Conservation (phyloP, 2,329 filamentous ascomycete species). For the Fusarium sp. region DNA sequence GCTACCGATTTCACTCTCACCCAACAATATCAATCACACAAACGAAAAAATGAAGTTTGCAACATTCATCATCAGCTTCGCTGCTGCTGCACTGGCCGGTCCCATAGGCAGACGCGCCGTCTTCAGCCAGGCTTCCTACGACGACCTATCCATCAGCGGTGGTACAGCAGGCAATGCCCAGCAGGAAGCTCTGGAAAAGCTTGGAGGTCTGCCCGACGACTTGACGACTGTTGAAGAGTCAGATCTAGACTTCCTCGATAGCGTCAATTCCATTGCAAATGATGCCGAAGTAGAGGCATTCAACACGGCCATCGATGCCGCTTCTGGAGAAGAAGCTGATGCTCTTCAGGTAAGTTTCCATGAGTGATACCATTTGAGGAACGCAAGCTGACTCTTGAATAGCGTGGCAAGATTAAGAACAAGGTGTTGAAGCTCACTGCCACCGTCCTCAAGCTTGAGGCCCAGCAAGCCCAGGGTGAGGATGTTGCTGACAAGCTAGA, state of each 20-base stretch:
- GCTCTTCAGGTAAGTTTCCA: conserved; percentile 54
- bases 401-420: conserved; percentile 67
- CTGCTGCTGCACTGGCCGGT: conserved; percentile 42
- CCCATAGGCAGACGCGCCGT: conserved; percentile 46
- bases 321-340: conserved; percentile 54
- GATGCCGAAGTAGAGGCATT: conserved; percentile 62
- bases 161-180: conserved; percentile 57
- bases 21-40: neutral
- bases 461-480: conserved; percentile 60
- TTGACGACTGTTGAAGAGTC: conserved; percentile 54
- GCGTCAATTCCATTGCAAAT: conserved; percentile 62
- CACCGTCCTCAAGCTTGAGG: conserved; percentile 59
- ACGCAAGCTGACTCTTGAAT: neutral
- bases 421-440: conserved; percentile 67
- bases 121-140: conserved; percentile 51
- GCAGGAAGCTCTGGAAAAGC: conserved; percentile 54
- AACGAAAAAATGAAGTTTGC: conserved; percentile 50
- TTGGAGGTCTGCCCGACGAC: conserved; percentile 51
- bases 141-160: conserved; percentile 58
- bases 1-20: neutral
- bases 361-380: fast-evolving
- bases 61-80: conserved; percentile 42
- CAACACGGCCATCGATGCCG: conserved; percentile 62
- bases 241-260: conserved; percentile 60
- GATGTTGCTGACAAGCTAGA: conserved; percentile 56